Evolutionary conservation across 2,329 filamentous ascomycete species (phyloP).

Genomic region (Dissoconium aciculare): DNA sequence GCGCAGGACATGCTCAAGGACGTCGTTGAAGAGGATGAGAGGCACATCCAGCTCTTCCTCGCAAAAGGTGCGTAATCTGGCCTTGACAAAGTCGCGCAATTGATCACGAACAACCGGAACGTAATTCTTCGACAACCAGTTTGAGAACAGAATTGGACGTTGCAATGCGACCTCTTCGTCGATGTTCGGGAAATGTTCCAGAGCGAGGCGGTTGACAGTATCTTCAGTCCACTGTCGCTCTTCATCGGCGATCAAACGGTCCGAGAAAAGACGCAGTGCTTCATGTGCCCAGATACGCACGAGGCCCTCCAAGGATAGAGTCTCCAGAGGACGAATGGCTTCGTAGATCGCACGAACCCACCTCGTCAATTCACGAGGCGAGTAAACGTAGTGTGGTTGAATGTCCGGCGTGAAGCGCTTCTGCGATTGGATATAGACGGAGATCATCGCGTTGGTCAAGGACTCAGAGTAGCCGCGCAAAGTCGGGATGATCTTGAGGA

Average conservation of each 20-base stretch:
- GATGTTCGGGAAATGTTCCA: conserved; percentile 90
- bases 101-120: conserved; percentile 91
- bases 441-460: conserved; percentile 94
- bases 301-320: conserved; percentile 72
- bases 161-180: conserved; percentile 78
- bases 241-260: conserved; percentile 86
- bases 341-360: conserved; percentile 98
- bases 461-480: conserved; percentile 90
- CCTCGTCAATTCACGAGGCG: conserved; percentile 89
- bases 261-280: conserved; percentile 87
- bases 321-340: conserved; percentile 83
- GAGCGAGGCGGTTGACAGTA: conserved; percentile 67
- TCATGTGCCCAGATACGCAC: conserved; percentile 98
- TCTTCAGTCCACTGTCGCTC: conserved; percentile 93
- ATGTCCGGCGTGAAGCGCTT: conserved; percentile 89
- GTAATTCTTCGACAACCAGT: conserved; percentile 98
- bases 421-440: conserved; percentile 89
- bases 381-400: conserved; percentile 98
- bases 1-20: conserved; percentile 90
- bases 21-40: conserved; percentile 97
- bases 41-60: conserved; percentile 99
- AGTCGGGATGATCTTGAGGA: conserved; percentile 90
- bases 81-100: conserved; percentile 92
- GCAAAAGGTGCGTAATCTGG: conserved; percentile 92
- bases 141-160: conserved; percentile 92